These are phyloP conservation scores for Angomonas ambiguus DNA, from an alignment of 208 protist genomes.

Conservation along the genomic window DNA sequence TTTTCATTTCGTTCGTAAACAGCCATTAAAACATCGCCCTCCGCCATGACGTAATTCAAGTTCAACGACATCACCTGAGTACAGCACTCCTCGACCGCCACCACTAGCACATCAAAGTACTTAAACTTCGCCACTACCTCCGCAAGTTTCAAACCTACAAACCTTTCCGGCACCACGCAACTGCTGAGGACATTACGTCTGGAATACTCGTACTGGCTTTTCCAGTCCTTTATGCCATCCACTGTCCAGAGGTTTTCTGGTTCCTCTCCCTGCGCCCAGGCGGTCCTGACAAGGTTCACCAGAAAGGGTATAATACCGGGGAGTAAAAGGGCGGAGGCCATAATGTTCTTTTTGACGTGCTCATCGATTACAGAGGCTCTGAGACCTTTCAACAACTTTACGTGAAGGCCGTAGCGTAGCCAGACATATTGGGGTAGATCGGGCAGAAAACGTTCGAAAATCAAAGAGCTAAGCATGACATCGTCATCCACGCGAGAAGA, in stretches of 20 bases:
- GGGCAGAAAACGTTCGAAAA: constrained; percentile 70
- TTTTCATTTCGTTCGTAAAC: constrained; percentile 59
- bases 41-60: constrained; percentile 46
- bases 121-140: constrained; percentile 52
- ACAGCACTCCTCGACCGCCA: constrained; percentile 59
- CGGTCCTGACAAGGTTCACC: constrained; percentile 77
- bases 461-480: constrained; percentile 75
- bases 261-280: constrained; percentile 47
- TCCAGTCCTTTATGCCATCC: constrained; percentile 63
- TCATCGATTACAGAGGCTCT: constrained; percentile 65
- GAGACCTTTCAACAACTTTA: constrained; percentile 56
- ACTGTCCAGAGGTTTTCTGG: constrained; percentile 47
- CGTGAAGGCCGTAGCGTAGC: constrained; percentile 76
- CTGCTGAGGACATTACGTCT: constrained; percentile 66
- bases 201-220: constrained; percentile 77
- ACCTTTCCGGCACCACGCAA: constrained; percentile 51
- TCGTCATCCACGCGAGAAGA: constrained; percentile 76
- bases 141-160: constrained; percentile 39
- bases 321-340: constrained; percentile 72
- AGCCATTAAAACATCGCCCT: constrained; percentile 54
- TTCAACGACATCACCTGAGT: constrained; percentile 59
- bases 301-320: constrained; percentile 82
- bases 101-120: constrained; percentile 56
- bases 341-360: constrained; percentile 80
- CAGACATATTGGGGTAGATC: constrained; percentile 76